Evolutionary conservation across 768 basidiomycete genomes (phyloP).

Genomic region (Boletus rubescentipes): DNA sequence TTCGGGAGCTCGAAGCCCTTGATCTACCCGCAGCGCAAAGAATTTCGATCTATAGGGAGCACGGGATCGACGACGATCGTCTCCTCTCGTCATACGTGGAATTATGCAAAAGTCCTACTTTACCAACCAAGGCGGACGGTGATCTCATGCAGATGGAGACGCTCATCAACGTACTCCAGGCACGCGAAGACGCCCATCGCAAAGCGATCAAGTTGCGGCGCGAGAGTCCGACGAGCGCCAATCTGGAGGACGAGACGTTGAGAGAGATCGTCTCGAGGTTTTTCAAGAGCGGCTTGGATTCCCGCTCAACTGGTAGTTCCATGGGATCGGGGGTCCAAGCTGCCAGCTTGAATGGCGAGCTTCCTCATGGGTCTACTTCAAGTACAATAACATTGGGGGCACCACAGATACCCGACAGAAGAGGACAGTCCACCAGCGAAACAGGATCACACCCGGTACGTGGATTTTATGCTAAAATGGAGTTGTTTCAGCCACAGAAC

Average conservation of each 20-base stretch:
- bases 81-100: slow-evolving; percentile 53
- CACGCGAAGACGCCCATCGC: slow-evolving; percentile 48
- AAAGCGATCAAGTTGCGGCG: slow-evolving; percentile 33
- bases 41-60: slow-evolving; percentile 55
- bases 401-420: slow-evolving; percentile 15
- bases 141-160: slow-evolving; percentile 55
- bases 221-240: slow-evolving; percentile 34
- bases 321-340: slow-evolving; percentile 20
- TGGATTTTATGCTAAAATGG: too few species aligned
- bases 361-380: neutral
- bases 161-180: slow-evolving; percentile 49
- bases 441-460: slow-evolving; percentile 7
- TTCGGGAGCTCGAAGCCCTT: slow-evolving; percentile 55
- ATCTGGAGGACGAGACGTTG: slow-evolving; percentile 30
- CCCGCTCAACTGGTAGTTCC: slow-evolving; percentile 13
- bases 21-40: slow-evolving; percentile 48
- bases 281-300: slow-evolving; percentile 28
- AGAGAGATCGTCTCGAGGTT: slow-evolving; percentile 33
- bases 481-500: neutral
- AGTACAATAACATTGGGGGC: neutral
- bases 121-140: slow-evolving; percentile 54
- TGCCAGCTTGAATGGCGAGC: slow-evolving; percentile 6
- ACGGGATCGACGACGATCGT: slow-evolving; percentile 47
- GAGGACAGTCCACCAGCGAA: neutral
- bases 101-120: slow-evolving; percentile 51